phyloP scores from a whole-genome alignment of 2,329 filamentous ascomycete genomes.

The Aspergillus neoniger region DNA sequence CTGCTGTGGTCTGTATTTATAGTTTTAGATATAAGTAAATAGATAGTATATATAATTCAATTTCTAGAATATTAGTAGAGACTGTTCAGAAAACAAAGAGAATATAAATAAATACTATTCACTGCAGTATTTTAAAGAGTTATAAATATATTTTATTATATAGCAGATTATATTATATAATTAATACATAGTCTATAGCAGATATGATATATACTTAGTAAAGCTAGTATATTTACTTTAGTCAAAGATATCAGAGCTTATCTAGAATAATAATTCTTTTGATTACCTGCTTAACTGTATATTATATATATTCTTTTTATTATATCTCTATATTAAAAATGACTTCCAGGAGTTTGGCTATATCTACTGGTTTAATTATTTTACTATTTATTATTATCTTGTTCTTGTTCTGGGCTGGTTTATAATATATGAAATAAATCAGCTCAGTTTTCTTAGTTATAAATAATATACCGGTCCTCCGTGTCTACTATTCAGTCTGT shows the following conservation, averaged over 20 bases:
- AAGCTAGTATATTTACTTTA: slow-evolving; percentile 25
- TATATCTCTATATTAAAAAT: slow-evolving; percentile 25
- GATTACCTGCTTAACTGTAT: slow-evolving; percentile 24
- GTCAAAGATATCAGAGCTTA: slow-evolving; percentile 24
- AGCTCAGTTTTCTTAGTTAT: slow-evolving; percentile 32
- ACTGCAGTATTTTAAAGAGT: slow-evolving; percentile 18
- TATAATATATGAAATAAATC: slow-evolving; percentile 30
- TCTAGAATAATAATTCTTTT: slow-evolving; percentile 18
- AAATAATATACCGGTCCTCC: slow-evolving; percentile 29
- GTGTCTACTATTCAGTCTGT: slow-evolving; percentile 28
- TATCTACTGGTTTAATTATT: slow-evolving; percentile 17
- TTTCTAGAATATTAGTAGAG: slow-evolving; percentile 18
- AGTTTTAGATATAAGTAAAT: slow-evolving; percentile 6
- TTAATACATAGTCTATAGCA: slow-evolving; percentile 26
- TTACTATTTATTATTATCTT: slow-evolving; percentile 20
- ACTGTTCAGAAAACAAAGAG: slow-evolving; percentile 24
- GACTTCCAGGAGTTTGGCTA: slow-evolving; percentile 29
- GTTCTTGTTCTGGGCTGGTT: slow-evolving; percentile 20
- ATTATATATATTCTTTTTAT: slow-evolving; percentile 27
- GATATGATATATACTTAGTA: slow-evolving; percentile 27
- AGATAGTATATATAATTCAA: slow-evolving; percentile 21
- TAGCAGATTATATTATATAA: slow-evolving; percentile 24
- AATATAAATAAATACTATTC: slow-evolving; percentile 21
- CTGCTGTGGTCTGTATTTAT: no score
- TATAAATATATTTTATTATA: slow-evolving; percentile 22